Percentiles rank a stretch among this genome's conserved stretches.
Evolutionary conservation across 129 eudicot species (phyloP).

Genomic region (Chrysanthemum makinoi): DNA sequence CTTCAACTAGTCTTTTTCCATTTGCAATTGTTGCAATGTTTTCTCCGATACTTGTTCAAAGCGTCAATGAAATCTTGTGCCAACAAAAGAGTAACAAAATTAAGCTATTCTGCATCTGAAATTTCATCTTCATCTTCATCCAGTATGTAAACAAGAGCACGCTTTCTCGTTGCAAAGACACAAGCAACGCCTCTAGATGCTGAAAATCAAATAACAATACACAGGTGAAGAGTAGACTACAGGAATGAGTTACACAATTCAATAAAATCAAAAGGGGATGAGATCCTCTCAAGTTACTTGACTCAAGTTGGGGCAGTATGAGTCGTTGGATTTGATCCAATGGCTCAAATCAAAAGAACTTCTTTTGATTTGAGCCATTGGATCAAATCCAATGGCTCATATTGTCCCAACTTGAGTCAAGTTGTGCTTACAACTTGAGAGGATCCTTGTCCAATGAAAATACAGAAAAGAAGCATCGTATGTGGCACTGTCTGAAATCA

Average conservation of each 20-base stretch:
- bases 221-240: constrained; percentile 2
- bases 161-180: constrained; percentile 84
- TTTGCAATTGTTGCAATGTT: too few relatives aligned
- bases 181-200: constrained; percentile 99
- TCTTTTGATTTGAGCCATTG: too few relatives aligned
- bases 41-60: too few relatives aligned
- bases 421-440: too few relatives aligned
- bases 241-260: not conserved
- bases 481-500: not conserved
- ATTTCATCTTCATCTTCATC: constrained; percentile 76
- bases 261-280: not conserved
- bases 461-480: not conserved
- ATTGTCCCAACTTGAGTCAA: too few relatives aligned
- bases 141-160: constrained; percentile 85
- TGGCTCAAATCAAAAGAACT: too few relatives aligned
- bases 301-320: too few relatives aligned
- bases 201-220: constrained; percentile 35
- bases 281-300: too few relatives aligned
- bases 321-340: too few relatives aligned
- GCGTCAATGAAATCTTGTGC: too few relatives aligned
- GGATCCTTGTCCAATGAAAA: not conserved
- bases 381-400: too few relatives aligned
- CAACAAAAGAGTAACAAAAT: not conserved
- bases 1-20: too few relatives aligned
- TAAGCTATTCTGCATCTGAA: constrained; percentile 66